A percentile compares a stretch with the other conserved stretches of the same genome.
phyloP scores from a whole-genome alignment of 2,329 filamentous ascomycete species.

The Aspergillus sp. region DNA sequence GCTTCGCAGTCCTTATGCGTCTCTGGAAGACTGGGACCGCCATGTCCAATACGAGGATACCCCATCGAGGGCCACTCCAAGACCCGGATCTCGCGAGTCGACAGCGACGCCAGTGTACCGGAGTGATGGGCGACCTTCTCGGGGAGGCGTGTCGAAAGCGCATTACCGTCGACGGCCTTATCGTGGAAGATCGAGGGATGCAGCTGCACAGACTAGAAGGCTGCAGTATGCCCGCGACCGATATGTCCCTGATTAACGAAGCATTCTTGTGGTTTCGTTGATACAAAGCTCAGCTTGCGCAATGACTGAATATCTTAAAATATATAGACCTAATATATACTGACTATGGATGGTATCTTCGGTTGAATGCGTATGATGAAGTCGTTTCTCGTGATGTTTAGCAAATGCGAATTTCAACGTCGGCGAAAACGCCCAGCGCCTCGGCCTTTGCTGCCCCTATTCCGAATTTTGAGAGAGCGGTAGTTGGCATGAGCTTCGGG shows the following conservation, averaged over 20 bases:
- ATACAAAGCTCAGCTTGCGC: no score
- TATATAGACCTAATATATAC: slow-evolving; percentile 9
- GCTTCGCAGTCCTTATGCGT: slow-evolving; percentile 74
- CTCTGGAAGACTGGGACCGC: slow-evolving; percentile 75
- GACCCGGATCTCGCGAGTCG: slow-evolving; percentile 1
- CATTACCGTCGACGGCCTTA: slow-evolving; percentile 12
- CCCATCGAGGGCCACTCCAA: neutral
- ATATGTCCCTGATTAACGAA: slow-evolving; percentile 32
- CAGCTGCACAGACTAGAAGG: slow-evolving; percentile 20
- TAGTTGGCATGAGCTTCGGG: slow-evolving; percentile 50
- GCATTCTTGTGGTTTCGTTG: neutral
- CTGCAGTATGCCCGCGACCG: slow-evolving; percentile 30
- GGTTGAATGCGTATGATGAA: slow-evolving; percentile 9
- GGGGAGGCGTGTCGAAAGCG: slow-evolving; percentile 27
- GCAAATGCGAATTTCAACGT: slow-evolving; percentile 15
- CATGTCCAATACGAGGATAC: slow-evolving; percentile 66
- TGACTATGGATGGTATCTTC: slow-evolving; percentile 19
- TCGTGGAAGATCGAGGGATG: slow-evolving; percentile 14
- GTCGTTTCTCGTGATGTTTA: slow-evolving; percentile 18
- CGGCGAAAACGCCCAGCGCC: slow-evolving; percentile 38
- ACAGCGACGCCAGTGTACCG: slow-evolving; percentile 24
- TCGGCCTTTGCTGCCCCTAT: slow-evolving; percentile 34
- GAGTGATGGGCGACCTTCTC: slow-evolving; percentile 14
- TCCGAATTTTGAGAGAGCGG: slow-evolving; percentile 47
- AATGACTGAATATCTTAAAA: no score